Evolutionary conservation across 306 rosid species (phyloP), one percentile per base, ranked within the genome.

Genomic region (Carpinus viminea): DNA sequence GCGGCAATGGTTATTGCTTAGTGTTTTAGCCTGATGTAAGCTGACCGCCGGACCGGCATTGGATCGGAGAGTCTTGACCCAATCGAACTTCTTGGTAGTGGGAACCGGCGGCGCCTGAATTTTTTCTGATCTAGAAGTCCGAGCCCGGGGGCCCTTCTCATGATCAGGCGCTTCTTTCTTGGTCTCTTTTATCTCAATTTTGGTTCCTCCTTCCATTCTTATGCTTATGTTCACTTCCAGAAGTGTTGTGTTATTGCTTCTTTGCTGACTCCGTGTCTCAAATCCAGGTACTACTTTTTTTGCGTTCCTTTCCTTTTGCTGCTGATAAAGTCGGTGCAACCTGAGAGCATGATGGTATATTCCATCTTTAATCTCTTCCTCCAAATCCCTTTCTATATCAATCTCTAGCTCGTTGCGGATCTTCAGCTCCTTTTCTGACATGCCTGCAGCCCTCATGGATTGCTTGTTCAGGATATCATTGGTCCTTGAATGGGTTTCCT

Each of bases 361-460:
- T 7, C 85, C 78, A 12, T 82, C 92, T 72, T 91, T 91, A 47
- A 91, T 86, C 70, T 89, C 98, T 77, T 86, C 89, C 72, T 93
- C 98, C 69, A 91, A 78, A 46, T 80, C 92, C 59, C 79, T 88
- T 70, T 91, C 98, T 50, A 93, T 83, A 26, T 90, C 88, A 81
- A 64, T 86, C 66, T 83, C 93, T 12, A 91, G 85, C 84, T 88
- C 95, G 10, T 66, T 75, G 16, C 91, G 76, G 59, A 93, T 91
- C 81, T 84, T 88, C 89, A 79, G 52, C 68, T 91, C 97, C 73
- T 86, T 87, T 48, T 73, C 75, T 12, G 93, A 82, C 41, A 85
- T n/a, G 18, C 41, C 18, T 24, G 26, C 26, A 59, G 24, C 69
- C 59, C 80, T 76, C 1, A 68, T 8, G 68, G 47, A 31, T 24